Base-by-base conservation (phyloP, 1,139 yeast species). In the Magnusiomyces suaveolens region DNA sequence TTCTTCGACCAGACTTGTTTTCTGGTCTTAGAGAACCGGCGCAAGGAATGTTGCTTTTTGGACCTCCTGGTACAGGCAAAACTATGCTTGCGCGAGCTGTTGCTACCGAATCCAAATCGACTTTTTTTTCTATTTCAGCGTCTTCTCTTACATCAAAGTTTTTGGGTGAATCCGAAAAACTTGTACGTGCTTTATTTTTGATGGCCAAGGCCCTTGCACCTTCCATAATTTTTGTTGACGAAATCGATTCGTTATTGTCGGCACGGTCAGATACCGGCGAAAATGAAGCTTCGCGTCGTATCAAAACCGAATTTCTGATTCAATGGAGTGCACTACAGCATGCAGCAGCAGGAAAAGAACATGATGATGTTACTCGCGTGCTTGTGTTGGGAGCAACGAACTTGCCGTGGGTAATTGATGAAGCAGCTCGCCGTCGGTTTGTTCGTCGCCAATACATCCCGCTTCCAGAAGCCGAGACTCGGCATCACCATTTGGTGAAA, bases 21-120 rank as follows among this genome's bases (percentile, higher is more conserved):
- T 79, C 83, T 52, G 98, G 98, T 0, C 73, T 92, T 56, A 76
- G 98, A 61, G 97, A 92, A 68, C 98, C 98, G 0, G 95, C 96
- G 0, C 74, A 96, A 60, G 98, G 98, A 10, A 90, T 92, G 96
- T 73, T 92, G 29, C 72, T 92, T 33, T 92, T 92, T 73, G 98
- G 98, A 0, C 98, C 98, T 0, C 98, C 98, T 0, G 98, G 98
- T 23, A 92, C 98, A 0, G 98, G 98, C 59, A 92, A 92, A 64
- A 92, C 98, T 0, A 92, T 92, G 97, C 75, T 92, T 63, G 97
- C 97, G 0, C 75, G 97, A 61, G 97, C 98, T 0, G 97, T 92
- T 8, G 98, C 98, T 0, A 90, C 97, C 0, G 97, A 92, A 71
- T 87, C 96, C 16, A 85, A 86, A 60, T 88, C 96, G 1, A 92